Evolutionary conservation across 2,329 filamentous ascomycete genomes (phyloP).

Genomic region (Fusarium sp.): DNA sequence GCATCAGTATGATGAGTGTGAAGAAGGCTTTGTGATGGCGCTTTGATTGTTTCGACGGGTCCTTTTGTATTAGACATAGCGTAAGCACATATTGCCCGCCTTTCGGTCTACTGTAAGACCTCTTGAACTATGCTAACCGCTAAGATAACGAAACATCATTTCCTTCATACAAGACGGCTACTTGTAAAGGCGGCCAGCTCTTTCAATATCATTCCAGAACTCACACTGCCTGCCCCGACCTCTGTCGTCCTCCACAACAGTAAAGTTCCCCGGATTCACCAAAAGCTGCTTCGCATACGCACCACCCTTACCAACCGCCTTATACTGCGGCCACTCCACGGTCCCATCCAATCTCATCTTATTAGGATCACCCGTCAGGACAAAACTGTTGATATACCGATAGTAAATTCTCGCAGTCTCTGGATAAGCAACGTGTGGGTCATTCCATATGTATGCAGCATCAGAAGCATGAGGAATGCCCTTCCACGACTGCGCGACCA

Average conservation of each 20-base stretch:
- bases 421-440: neutral
- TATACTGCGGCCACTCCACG: neutral
- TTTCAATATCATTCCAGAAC: conserved; percentile 5
- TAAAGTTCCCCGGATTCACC: neutral
- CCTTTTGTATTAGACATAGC: neutral
- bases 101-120: accelerated
- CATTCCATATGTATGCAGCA: conserved; percentile 1
- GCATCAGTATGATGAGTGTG: neutral
- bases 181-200: conserved; percentile 2
- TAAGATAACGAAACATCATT: no score
- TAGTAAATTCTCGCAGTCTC: neutral
- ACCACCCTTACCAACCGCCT: neutral
- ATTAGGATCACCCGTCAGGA: neutral
- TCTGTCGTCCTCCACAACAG: neutral
- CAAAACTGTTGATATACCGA: neutral
- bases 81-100: accelerated
- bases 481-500: conserved; percentile 1
- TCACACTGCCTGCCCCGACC: neutral
- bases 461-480: conserved; percentile 4
- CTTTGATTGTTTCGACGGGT: accelerated
- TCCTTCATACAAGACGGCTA: neutral
- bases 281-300: neutral
- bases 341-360: neutral
- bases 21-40: accelerated
- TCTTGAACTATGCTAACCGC: accelerated